Percentiles rank a stretch among this genome's conserved stretches.
These are phyloP conservation scores for Orbilia javanica DNA, from an alignment of 2,329 filamentous ascomycete species.

Conservation along the genomic window DNA sequence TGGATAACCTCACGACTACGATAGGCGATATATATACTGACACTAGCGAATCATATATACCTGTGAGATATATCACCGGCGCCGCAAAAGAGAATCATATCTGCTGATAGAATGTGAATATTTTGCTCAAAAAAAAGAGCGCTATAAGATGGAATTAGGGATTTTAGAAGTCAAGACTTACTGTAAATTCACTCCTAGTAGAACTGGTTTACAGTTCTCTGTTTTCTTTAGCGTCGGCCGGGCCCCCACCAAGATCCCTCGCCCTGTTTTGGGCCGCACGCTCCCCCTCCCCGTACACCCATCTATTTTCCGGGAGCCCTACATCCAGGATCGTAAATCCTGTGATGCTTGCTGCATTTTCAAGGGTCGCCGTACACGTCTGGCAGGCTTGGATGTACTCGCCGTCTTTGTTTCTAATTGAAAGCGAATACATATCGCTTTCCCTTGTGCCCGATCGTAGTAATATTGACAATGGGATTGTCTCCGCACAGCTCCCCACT, in stretches of 20 bases:
- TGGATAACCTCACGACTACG: too few relatives aligned
- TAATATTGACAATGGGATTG: background rate
- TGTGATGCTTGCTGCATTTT: background rate
- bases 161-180: too few relatives aligned
- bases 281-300: background rate
- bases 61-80: too few relatives aligned
- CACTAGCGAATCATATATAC: too few relatives aligned
- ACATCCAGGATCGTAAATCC: background rate
- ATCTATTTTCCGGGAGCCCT: background rate
- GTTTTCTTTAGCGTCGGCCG: background rate
- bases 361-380: background rate
- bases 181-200: too few relatives aligned
- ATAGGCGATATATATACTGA: too few relatives aligned
- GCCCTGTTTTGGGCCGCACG: background rate
- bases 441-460: background rate
- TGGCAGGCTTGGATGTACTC: background rate
- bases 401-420: background rate
- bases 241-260: background rate
- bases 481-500: conserved; percentile 13
- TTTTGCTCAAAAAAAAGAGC: too few relatives aligned
- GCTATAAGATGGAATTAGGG: too few relatives aligned
- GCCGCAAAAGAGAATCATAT: too few relatives aligned
- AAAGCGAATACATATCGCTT: background rate
- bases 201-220: too few relatives aligned
- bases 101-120: too few relatives aligned